These are phyloP conservation scores for Phaeosphaeria sp. DNA, from an alignment of 2,329 filamentous ascomycete genomes.

Conservation along the genomic window DNA sequence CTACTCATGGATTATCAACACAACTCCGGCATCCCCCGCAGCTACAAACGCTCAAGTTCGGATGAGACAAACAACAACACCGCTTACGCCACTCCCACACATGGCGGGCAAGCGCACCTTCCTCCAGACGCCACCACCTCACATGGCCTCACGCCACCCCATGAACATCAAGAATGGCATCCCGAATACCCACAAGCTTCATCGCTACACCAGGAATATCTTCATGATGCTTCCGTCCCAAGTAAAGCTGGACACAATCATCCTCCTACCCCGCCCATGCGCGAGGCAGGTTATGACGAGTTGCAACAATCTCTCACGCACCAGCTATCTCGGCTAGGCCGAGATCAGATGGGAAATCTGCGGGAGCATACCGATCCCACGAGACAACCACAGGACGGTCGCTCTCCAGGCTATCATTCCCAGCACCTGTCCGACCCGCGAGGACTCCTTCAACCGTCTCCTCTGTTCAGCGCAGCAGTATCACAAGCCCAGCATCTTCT, in stretches of 20 bases:
- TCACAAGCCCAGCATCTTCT: neutral
- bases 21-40: neutral
- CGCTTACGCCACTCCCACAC: neutral
- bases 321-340: neutral
- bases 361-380: neutral
- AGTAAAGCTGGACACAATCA: neutral
- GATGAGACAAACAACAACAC: neutral
- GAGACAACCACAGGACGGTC: neutral
- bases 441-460: neutral
- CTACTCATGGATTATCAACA: neutral
- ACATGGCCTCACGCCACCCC: neutral
- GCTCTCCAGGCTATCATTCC: neutral
- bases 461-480: neutral
- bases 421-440: neutral
- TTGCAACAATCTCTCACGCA: neutral
- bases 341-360: neutral
- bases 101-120: neutral
- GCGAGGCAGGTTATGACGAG: neutral
- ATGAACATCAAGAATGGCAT: neutral
- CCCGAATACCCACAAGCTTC: neutral
- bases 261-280: neutral
- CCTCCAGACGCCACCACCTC: neutral
- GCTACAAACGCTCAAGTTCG: neutral
- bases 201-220: neutral
- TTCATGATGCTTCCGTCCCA: neutral